Evolutionary conservation across 352 stramenopile species (phyloP).

Genomic region (Saprolegnia diclina): DNA sequence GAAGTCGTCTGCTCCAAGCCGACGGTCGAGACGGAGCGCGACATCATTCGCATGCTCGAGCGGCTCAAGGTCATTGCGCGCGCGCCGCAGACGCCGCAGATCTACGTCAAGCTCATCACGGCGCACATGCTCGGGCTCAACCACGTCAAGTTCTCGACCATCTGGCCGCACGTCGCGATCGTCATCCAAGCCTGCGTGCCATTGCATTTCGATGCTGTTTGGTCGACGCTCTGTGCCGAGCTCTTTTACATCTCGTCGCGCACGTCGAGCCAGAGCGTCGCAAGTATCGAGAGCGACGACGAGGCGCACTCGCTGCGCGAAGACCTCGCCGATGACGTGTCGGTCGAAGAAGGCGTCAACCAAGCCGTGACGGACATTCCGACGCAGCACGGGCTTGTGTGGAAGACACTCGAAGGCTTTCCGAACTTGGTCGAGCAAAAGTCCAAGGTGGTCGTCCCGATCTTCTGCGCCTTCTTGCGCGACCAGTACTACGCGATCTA

Average conservation of each 20-base stretch:
- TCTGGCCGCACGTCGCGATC: slow-evolving; percentile 76
- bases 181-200: slow-evolving; percentile 54
- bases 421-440: slow-evolving; percentile 70
- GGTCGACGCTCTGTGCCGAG: slow-evolving; percentile 50
- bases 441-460: slow-evolving; percentile 79
- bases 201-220: slow-evolving; percentile 59
- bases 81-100: slow-evolving; percentile 56
- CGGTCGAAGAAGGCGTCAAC: slow-evolving; percentile 10
- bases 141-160: slow-evolving; percentile 84
- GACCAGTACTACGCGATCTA: slow-evolving; percentile 78
- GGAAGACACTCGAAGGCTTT: slow-evolving; percentile 72
- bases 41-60: slow-evolving; percentile 72
- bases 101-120: slow-evolving; percentile 75
- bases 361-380: slow-evolving; percentile 48
- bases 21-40: slow-evolving; percentile 71
- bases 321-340: slow-evolving; percentile 1
- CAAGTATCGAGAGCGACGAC: not conserved
- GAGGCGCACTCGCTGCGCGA: not conserved
- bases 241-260: slow-evolving; percentile 32
- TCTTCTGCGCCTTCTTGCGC: slow-evolving; percentile 77
- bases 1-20: slow-evolving; percentile 50
- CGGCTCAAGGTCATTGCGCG: slow-evolving; percentile 72
- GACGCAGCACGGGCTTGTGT: slow-evolving; percentile 76
- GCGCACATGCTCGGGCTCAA: slow-evolving; percentile 76
- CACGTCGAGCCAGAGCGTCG: not conserved